Evolutionary conservation across 306 rosid species (phyloP), one percentile per base, ranked within the genome.

Genomic region (Vigna radiata): DNA sequence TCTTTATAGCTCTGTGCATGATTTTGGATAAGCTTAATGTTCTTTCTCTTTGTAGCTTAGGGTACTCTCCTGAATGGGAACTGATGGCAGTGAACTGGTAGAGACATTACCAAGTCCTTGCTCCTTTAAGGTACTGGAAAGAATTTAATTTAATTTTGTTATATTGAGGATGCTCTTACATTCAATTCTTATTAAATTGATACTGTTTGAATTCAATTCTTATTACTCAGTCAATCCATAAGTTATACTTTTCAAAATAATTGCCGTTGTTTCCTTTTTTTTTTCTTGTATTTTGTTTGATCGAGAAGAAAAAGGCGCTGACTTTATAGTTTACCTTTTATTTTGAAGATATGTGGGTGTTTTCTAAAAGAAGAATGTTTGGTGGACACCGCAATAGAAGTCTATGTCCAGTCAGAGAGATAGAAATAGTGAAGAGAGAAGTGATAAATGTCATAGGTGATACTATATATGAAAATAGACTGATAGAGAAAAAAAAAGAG

Each of bases 61-160:
- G 63, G 46, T 27, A 31, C 83, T 80, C 56, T 65, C 82, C 80
- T 75, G 70, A 86, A 93, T 93, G 98, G 91, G 97, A 80, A 83
- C 92, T 82, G 92, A 88, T 88, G 76, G 50, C 27, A 72, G 76
- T 77, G 88, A 87, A 77, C 83, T 47, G 25, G 81, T 39, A 53
- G 89, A 72, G 72, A n/a, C 85, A 21, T 73, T 58, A 74, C 85
- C 82, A 48, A 83, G 69, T 68, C 61, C 76, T 18, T 50, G 63
- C 17, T 80, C 96, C 62, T 86, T 91, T 63, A 88, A 91, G 98
- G 98, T 91, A 83, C 69, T 55, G 47, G 43, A 74, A 33, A 49
- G 4, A 55, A 25, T 66, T 46, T 18, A 65, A 77, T 36, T 77
- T 70, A 50, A 46, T 25, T 19, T 18, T 27, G 67, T 46, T 66